Base-by-base conservation (phyloP, 352 stramenopile species). In the Pythium aristosporum region DNA sequence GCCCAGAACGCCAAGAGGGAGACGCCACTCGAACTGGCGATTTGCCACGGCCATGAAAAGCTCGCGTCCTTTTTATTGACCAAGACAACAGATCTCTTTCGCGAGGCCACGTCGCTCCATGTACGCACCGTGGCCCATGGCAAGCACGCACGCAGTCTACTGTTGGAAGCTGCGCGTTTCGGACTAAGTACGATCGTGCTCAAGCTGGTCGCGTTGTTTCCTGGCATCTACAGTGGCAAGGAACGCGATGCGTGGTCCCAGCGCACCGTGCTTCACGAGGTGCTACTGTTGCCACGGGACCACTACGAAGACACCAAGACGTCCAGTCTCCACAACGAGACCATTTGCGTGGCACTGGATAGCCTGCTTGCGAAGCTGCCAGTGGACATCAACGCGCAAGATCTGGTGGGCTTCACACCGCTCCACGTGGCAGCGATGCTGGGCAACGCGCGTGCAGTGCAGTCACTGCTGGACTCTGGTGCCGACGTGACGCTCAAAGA, bases 201-300 rank as follows among this genome's bases (percentile, higher is more conserved):
- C 20, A 87, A 89, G 54, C 66, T 91, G 11, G 25, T 87, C 16
- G 69, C 86, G 34, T 62, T 87, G 37, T 87, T 85, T 32, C 77
- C 80, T 6, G 59, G 73, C 12, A 12, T 63, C 4, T 77, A 77
- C 21, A 72, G 67, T 1, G 78, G 77, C 9, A 65, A 61, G 10
- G 77, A 87, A 49, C 43, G 41, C 25, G 80, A 89, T 39, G 59
- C 51, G 4, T 84, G 77, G 76, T 82, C 80, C 1, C 50, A 76
- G 51, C 65, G 74, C 1, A 77, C 77, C 21, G 30, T 76, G 12
- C 66, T 89, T 4, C 80, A 89, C 28, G 77, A 89, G 67, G 72
- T 65, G 16, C 39, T 89, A 18, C 51, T 81, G 1, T 53, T 72
- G 1, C 61, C 23, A 50, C 66, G 44, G 2, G 63, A 72, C 0